Conservation (phyloP, 306 rosid genomes). For the Cucurbita maxima region DNA sequence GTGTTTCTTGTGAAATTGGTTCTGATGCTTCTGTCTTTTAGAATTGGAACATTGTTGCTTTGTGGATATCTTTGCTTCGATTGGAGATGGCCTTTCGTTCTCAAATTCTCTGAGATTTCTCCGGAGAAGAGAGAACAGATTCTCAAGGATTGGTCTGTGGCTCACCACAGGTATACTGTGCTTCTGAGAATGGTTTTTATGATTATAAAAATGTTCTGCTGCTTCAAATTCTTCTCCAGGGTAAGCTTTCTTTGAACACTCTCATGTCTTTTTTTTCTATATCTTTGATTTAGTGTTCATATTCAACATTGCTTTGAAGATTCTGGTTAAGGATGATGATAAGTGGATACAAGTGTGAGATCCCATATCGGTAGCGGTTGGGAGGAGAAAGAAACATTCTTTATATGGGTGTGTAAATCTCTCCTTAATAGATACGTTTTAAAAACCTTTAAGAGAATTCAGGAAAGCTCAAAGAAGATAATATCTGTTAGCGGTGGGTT, state of each 20-base stretch:
- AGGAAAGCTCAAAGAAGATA: too few species aligned
- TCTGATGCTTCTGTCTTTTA: slow-evolving; percentile 40
- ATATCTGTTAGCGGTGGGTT: too few species aligned
- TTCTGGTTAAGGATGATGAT: background rate
- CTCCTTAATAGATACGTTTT: too few species aligned
- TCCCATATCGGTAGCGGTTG: too few species aligned
- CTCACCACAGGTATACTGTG: slow-evolving; percentile 25
- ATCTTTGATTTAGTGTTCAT: background rate
- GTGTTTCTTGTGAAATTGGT: slow-evolving; percentile 22
- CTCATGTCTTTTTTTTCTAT: background rate
- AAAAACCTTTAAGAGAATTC: too few species aligned
- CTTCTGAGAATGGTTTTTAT: slow-evolving; percentile 41
- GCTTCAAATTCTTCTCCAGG: slow-evolving; percentile 62
- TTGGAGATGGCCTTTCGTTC: slow-evolving; percentile 63
- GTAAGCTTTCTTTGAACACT: slow-evolving; percentile 21
- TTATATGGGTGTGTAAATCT: too few species aligned
- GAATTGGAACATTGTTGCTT: slow-evolving; percentile 54
- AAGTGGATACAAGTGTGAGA: too few species aligned
- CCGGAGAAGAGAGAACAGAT: slow-evolving; percentile 57
- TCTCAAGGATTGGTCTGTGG: slow-evolving; percentile 61
- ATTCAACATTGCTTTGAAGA: background rate
- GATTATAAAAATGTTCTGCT: slow-evolving; percentile 45
- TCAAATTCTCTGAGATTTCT: slow-evolving; percentile 52
- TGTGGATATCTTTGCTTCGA: slow-evolving; percentile 53
- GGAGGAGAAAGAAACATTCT: too few species aligned